phyloP scores from a whole-genome alignment of 2,329 filamentous ascomycete species.

The Podosphaera aphanis region DNA sequence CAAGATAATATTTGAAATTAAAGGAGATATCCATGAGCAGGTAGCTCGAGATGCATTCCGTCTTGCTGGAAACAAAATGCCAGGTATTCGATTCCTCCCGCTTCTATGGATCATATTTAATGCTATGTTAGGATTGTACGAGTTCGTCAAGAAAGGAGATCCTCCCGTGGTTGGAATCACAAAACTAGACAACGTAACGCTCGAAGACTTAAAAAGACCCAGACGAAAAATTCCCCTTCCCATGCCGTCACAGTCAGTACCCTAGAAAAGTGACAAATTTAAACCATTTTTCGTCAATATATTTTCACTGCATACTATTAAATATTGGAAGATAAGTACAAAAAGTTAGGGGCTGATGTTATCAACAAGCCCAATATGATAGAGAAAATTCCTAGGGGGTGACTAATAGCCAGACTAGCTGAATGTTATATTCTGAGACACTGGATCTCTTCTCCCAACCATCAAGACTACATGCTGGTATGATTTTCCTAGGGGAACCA shows the following conservation, averaged over 20 bases:
- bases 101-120: too few species aligned
- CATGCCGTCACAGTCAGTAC: conserved; percentile 1
- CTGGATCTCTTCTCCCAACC: too few species aligned
- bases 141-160: conserved; percentile 86
- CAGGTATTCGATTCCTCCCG: conserved; percentile 32
- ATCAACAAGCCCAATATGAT: too few species aligned
- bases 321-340: too few species aligned
- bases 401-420: too few species aligned
- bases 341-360: too few species aligned
- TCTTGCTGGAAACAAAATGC: conserved; percentile 82
- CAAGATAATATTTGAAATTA: conserved; percentile 78
- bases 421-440: too few species aligned
- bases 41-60: conserved; percentile 83
- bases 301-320: too few species aligned
- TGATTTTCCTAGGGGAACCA: too few species aligned
- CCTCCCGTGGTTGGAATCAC: conserved; percentile 78
- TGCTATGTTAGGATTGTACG: conserved; percentile 41
- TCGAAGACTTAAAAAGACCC: conserved; percentile 64
- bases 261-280: not conserved
- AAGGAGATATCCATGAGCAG: conserved; percentile 82
- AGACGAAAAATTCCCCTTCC: conserved; percentile 24
- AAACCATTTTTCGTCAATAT: too few species aligned
- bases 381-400: too few species aligned
- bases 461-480: too few species aligned
- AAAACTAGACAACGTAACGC: conserved; percentile 60